phyloP scores from a whole-genome alignment of 306 rosid species.

The Citrullus mucosospermus region DNA sequence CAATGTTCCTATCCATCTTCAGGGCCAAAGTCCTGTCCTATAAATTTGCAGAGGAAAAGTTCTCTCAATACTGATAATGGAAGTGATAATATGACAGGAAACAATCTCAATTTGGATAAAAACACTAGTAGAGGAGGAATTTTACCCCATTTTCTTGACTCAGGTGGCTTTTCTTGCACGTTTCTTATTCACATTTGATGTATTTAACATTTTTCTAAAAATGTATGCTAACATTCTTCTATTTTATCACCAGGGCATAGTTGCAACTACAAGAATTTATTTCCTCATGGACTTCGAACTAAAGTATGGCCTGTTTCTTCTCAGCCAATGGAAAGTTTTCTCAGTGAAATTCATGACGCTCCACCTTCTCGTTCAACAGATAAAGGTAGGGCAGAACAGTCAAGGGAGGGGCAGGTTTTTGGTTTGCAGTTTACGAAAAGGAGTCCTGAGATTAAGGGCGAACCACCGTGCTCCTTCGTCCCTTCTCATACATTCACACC shows the following conservation, averaged over 20 bases:
- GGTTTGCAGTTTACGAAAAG: slow-evolving; percentile 36
- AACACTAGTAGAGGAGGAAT: slow-evolving; percentile 35
- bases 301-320: slow-evolving; percentile 36
- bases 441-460: slow-evolving; percentile 30
- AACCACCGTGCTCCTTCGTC: slow-evolving; percentile 24
- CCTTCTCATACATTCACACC: slow-evolving; percentile 33
- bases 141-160: slow-evolving; percentile 34
- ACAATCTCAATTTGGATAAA: slow-evolving; percentile 32
- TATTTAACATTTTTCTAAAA: not conserved
- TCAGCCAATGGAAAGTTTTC: slow-evolving; percentile 35
- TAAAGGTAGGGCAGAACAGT: slow-evolving; percentile 30
- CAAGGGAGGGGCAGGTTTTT: slow-evolving; percentile 47
- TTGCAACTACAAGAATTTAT: slow-evolving; percentile 28
- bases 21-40: slow-evolving; percentile 26
- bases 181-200: slow-evolving; percentile 3
- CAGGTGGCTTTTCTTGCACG: slow-evolving; percentile 43
- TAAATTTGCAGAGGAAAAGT: slow-evolving; percentile 36
- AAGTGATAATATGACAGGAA: slow-evolving; percentile 21
- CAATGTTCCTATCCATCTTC: slow-evolving; percentile 26
- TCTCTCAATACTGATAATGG: slow-evolving; percentile 22
- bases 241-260: slow-evolving; percentile 41
- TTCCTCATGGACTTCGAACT: slow-evolving; percentile 36
- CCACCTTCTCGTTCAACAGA: slow-evolving; percentile 23
- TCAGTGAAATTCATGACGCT: slow-evolving; percentile 31
- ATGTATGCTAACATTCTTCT: not conserved